Evolutionary conservation across 2,329 filamentous ascomycete genomes (phyloP).

Genomic region (Xylaria digitata): DNA sequence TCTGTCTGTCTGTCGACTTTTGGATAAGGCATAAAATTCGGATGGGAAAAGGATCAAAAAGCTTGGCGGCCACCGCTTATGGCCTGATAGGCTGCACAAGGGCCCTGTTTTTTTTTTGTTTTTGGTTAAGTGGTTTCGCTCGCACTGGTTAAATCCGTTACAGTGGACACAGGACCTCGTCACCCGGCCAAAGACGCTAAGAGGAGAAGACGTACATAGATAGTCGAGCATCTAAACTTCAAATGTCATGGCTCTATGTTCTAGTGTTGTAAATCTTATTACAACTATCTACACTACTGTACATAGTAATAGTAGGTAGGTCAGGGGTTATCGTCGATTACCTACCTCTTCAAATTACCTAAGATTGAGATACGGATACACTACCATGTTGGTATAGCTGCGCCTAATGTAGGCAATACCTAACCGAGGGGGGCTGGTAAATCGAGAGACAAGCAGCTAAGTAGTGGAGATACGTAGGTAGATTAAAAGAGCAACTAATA

Average conservation of each 20-base stretch:
- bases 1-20: neutral
- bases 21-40: constrained; percentile 14
- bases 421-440: constrained; percentile 27
- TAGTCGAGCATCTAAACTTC: constrained; percentile 3
- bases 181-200: constrained; percentile 48
- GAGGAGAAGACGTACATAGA: constrained; percentile 32
- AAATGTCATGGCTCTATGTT: constrained; percentile 1
- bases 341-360: neutral
- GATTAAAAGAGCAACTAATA: too few relatives aligned
- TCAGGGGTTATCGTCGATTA: too few relatives aligned
- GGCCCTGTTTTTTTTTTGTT: constrained; percentile 13
- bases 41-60: constrained; percentile 7
- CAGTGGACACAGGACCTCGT: constrained; percentile 30
- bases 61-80: constrained; percentile 18
- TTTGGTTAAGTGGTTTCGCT: neutral
- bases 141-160: neutral
- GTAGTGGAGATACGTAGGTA: constrained; percentile 7
- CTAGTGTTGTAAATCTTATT: constrained; percentile 18
- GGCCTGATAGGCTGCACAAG: neutral
- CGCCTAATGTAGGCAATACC: constrained; percentile 5
- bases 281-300: neutral
- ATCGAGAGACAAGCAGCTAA: neutral
- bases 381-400: neutral
- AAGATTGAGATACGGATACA: constrained; percentile 22
- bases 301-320: too few relatives aligned